A percentile compares a stretch with the other conserved stretches of the same genome.
Evolutionary conservation across 2,329 filamentous ascomycete species (phyloP).

Genomic region (Colletotrichum aenigma): DNA sequence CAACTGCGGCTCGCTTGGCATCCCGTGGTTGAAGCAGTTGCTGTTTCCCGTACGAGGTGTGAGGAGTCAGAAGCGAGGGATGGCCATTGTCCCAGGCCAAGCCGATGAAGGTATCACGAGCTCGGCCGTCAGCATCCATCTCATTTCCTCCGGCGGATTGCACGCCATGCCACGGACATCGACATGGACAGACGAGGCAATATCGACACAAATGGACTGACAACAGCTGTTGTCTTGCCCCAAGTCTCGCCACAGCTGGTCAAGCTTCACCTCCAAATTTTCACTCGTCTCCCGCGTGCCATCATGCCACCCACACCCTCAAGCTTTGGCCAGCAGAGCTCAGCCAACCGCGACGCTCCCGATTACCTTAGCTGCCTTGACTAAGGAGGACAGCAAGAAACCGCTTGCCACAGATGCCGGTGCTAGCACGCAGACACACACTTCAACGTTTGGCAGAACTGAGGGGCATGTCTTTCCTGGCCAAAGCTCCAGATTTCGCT

Average conservation of each 20-base stretch:
- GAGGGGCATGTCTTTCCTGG: not conserved
- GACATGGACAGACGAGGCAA: not conserved
- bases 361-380: constrained; percentile 2
- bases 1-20: not conserved
- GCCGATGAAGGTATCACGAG: constrained; percentile 16
- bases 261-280: not conserved
- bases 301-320: constrained; percentile 14
- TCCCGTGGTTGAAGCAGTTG: not conserved
- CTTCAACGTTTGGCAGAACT: not conserved
- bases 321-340: not conserved
- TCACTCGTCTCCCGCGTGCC: not conserved
- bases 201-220: constrained; percentile 7
- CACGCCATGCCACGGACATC: not conserved
- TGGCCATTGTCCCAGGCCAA: not conserved
- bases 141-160: not conserved
- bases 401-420: not conserved
- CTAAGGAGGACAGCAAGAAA: not conserved
- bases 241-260: constrained; percentile 7
- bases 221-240: constrained; percentile 16
- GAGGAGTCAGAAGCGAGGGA: not conserved
- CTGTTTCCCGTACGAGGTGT: not conserved
- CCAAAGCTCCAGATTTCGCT: not conserved
- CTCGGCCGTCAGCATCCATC: not conserved
- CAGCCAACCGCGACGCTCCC: constrained; percentile 14
- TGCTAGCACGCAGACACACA: not conserved